A percentile compares a stretch with the other conserved stretches of the same genome.
Conservation (phyloP, 2,329 filamentous ascomycete species). For the Claviceps digitariae region DNA sequence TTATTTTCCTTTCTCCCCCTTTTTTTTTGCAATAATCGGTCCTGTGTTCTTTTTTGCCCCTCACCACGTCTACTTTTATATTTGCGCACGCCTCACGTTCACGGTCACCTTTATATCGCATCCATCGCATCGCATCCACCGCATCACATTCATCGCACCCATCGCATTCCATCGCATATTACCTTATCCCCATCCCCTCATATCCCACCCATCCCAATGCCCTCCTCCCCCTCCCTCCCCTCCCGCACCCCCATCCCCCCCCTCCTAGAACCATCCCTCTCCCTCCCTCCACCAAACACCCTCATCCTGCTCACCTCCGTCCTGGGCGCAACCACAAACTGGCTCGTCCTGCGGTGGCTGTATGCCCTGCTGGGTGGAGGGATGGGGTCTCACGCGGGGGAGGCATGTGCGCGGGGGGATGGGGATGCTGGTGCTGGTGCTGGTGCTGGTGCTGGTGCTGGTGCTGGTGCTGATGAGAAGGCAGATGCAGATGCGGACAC, state of each 20-base stretch:
- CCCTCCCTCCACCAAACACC: constrained; percentile 41
- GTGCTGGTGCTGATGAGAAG: background rate
- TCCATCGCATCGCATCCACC: too few relatives aligned
- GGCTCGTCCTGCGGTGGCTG: constrained; percentile 47
- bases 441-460: too few relatives aligned
- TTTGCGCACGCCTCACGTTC: too few relatives aligned
- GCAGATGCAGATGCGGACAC: constrained; percentile 9
- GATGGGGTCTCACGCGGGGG: background rate
- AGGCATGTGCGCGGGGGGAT: too few relatives aligned
- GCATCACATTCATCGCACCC: too few relatives aligned
- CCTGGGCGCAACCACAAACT: constrained; percentile 49
- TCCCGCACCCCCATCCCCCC: constrained; percentile 27
- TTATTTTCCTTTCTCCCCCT: too few relatives aligned
- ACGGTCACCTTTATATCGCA: too few relatives aligned
- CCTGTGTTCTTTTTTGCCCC: too few relatives aligned
- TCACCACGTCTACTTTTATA: too few relatives aligned
- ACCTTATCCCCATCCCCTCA: background rate
- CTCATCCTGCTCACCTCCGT: constrained; percentile 57
- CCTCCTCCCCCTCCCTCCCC: constrained; percentile 31
- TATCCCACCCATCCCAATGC: background rate
- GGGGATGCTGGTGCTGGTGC: too few relatives aligned
- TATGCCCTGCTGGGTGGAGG: constrained; percentile 27
- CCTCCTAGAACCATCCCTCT: constrained; percentile 51
- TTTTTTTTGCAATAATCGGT: too few relatives aligned
- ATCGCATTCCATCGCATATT: background rate